phyloP scores from a whole-genome alignment of 2,329 filamentous ascomycete genomes.

The Aspergillus novofumigatus region DNA sequence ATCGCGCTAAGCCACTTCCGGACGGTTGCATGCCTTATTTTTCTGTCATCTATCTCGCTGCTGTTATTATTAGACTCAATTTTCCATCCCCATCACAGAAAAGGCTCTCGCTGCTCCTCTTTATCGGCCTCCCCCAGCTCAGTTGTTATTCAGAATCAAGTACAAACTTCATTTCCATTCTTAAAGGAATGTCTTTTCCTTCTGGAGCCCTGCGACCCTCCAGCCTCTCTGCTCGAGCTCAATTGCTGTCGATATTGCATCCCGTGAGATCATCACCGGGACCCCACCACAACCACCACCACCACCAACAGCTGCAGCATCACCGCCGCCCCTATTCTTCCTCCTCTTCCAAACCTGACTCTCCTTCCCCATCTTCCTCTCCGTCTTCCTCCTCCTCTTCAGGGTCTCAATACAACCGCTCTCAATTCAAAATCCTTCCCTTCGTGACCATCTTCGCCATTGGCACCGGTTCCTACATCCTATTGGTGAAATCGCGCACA shows the following conservation, averaged over 20 bases:
- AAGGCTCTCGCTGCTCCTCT: not conserved
- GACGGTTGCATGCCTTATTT: not conserved
- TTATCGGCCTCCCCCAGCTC: not conserved
- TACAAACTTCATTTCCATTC: not conserved
- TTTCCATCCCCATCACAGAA: not conserved
- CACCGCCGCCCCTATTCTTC: constrained; percentile 14
- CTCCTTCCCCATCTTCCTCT: constrained; percentile 2
- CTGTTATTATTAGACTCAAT: not conserved
- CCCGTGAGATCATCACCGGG: constrained; percentile 9
- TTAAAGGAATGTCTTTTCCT: not conserved
- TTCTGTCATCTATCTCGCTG: not conserved
- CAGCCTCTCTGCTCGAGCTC: not conserved
- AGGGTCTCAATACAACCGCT: constrained; percentile 26
- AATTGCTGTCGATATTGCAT: not conserved
- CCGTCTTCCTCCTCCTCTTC: constrained; percentile 9
- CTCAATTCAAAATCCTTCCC: constrained; percentile 41
- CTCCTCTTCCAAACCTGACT: constrained; percentile 8
- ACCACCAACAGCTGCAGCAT: constrained; percentile 4
- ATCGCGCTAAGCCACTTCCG: not conserved
- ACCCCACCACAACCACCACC: constrained; percentile 12
- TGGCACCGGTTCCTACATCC: constrained; percentile 48
- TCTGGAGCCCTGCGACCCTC: not conserved
- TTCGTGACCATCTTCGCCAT: constrained; percentile 43
- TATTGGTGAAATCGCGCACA: constrained; percentile 48
- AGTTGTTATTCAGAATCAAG: not conserved